Conservation (phyloP, 345 rosid genomes). For the Salix purpurea region DNA sequence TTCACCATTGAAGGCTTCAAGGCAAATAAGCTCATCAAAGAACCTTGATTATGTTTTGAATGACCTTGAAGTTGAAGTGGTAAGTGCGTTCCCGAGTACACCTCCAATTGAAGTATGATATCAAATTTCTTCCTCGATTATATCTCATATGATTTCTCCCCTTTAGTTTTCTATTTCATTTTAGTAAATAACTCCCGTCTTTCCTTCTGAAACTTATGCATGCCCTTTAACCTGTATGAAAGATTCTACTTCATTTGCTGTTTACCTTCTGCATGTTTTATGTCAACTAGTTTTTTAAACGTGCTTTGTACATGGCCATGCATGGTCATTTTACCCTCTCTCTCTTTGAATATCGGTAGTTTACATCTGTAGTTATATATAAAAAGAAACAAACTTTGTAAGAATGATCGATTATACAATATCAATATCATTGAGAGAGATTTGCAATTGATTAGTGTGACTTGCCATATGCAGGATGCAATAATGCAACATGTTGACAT, state of each 20-base stretch:
- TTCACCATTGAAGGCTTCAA: constrained; percentile 40
- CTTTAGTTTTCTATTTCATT: background rate
- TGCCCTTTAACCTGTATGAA: background rate
- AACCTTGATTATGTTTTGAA: constrained; percentile 20
- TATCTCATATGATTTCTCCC: constrained; percentile 5
- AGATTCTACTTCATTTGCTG: background rate
- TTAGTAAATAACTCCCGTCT: background rate
- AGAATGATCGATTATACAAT: too few species aligned
- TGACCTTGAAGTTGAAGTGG: constrained; percentile 52
- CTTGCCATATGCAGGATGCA: constrained; percentile 41
- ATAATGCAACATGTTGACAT: constrained; percentile 40
- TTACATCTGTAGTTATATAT: too few species aligned
- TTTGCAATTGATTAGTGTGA: background rate
- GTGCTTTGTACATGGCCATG: too few species aligned
- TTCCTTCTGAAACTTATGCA: background rate
- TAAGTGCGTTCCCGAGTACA: constrained; percentile 27
- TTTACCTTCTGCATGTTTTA: background rate
- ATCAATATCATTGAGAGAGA: constrained; percentile 3
- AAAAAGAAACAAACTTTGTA: too few species aligned
- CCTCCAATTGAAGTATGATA: background rate
- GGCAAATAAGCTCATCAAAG: constrained; percentile 30
- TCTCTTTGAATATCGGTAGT: too few species aligned
- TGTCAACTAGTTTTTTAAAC: background rate
- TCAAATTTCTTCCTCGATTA: background rate
- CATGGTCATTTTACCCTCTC: too few species aligned